These are phyloP conservation scores for Ophiostoma australiae DNA, from an alignment of 2,329 filamentous ascomycete genomes.

Conservation along the genomic window DNA sequence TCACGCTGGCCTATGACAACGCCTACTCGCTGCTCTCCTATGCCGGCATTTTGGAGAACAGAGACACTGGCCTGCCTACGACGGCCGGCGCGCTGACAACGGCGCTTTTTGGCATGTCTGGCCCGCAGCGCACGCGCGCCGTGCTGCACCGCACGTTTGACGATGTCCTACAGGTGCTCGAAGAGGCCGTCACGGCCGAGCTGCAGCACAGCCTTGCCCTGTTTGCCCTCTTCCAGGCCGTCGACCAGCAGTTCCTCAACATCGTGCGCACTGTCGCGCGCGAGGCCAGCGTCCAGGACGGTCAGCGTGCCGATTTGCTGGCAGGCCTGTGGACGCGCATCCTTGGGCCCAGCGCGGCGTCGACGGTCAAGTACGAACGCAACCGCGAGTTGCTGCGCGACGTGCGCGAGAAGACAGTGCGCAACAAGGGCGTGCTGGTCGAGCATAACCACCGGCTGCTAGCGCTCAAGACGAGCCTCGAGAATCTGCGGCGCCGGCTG, in stretches of 20 bases:
- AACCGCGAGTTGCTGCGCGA: constrained; percentile 75
- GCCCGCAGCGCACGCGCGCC: constrained; percentile 71
- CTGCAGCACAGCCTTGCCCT: constrained; percentile 73
- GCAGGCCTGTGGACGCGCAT: constrained; percentile 81
- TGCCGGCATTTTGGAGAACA: constrained; percentile 55
- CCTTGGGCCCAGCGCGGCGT: constrained; percentile 67
- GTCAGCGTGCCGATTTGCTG: constrained; percentile 73
- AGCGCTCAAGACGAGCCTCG: constrained; percentile 78
- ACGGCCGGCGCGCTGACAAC: constrained; percentile 64
- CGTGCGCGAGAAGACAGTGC: constrained; percentile 75
- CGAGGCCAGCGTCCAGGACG: constrained; percentile 76
- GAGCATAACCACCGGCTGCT: constrained; percentile 82
- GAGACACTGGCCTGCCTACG: constrained; percentile 54
- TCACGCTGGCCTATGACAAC: constrained; percentile 74
- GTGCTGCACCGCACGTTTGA: constrained; percentile 83
- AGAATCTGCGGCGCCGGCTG: constrained; percentile 75
- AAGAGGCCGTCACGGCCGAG: constrained; percentile 83
- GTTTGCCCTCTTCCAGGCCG: constrained; percentile 84
- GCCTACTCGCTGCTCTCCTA: constrained; percentile 70
- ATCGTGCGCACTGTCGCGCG: constrained; percentile 79
- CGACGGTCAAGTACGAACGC: constrained; percentile 85
- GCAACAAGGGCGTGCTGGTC: constrained; percentile 80
- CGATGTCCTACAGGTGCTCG: constrained; percentile 79
- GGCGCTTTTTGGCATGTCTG: constrained; percentile 71
- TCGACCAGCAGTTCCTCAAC: constrained; percentile 86